These are phyloP conservation scores for Thuja plicata DNA, from an alignment of 83 land plant species.

Conservation along the genomic window DNA sequence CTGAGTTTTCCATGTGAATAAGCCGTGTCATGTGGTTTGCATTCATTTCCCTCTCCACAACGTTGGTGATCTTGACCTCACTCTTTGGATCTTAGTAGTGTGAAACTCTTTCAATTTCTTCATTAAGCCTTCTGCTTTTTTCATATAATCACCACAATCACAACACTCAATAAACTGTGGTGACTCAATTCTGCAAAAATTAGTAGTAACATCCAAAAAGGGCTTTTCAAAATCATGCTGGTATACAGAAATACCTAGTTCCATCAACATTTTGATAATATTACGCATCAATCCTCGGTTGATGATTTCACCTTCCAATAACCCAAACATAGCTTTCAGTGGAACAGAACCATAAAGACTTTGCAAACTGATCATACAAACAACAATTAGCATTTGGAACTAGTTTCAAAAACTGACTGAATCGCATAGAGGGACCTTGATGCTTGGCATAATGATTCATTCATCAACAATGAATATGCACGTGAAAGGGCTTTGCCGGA, in stretches of 20 bases:
- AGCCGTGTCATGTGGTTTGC: conserved; percentile 88
- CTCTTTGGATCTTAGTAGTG: no score
- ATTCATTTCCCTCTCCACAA: conserved; percentile 95
- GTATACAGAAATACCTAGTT: conserved; percentile 82
- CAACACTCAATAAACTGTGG: conserved; percentile 93
- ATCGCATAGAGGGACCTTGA: no score
- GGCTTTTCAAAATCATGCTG: conserved; percentile 95
- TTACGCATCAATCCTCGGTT: conserved; percentile 94
- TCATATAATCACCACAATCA: conserved; percentile 95
- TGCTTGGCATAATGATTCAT: no score
- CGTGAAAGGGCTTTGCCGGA: no score
- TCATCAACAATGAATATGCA: no score
- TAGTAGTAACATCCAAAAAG: no score
- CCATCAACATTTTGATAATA: conserved; percentile 89
- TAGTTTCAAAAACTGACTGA: no score
- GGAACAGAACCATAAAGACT: no score
- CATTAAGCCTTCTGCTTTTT: conserved; percentile 94
- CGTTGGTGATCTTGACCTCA: conserved; percentile 84
- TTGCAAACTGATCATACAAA: no score
- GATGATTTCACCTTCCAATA: conserved; percentile 94
- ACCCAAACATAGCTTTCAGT: no score
- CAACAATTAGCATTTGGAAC: no score
- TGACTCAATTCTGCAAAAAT: conserved; percentile 83
- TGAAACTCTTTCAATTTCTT: no score
- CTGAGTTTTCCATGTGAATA: conserved; percentile 97